Base-by-base conservation (phyloP, 83 land plant species). In the Diphasiastrum complanatum region DNA sequence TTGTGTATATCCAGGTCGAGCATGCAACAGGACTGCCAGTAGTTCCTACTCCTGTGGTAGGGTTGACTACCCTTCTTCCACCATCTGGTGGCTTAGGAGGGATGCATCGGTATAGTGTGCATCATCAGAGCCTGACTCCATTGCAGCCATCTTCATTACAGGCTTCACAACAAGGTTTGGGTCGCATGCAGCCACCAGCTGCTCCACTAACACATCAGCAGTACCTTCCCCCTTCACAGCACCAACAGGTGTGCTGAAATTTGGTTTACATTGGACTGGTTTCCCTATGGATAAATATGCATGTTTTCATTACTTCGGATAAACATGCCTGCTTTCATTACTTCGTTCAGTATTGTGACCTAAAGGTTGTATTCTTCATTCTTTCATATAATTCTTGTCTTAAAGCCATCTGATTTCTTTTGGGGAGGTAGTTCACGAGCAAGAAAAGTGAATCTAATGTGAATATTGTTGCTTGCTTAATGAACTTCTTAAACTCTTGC, bases 21-120 rank as follows among this genome's bases (percentile, higher is more conserved):
- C 74, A 67, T 11, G 74, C 65, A n/a, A 60, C 73, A 30, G 66
- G 73, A 16, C 60, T 60, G 12, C 72, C 72, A 16, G 49, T 67
- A 30, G 60, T 58, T n/a, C 57, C 76, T 18, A 26, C 72, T 25
- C 55, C 72, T 22, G 32, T 58, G 51, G 16, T 63, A 8, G 73
- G 66, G 23, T 20, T 54, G 14, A 52, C 59, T 26, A 46, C 77
- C 1, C 60, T 68, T 28, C 3, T 67, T 40, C 69, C 65, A 25
- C 64, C 77, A n/a, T 69, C 65, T 29, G 53, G 27, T 66, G 41
- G 40, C 26, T 58, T 67, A 32, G 50, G 67, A 51, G 60, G 38
- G 8, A 53, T 71, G 19, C 74, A 64, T 16, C 74, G 64, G 52
- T 64, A 52, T 35, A 45, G 61, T 41, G 40, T 55, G 19, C 74